Evolutionary conservation across 2,329 filamentous ascomycete genomes (phyloP), one percentile per base, ranked within the genome.

Genomic region (Aspergillus sp.): DNA sequence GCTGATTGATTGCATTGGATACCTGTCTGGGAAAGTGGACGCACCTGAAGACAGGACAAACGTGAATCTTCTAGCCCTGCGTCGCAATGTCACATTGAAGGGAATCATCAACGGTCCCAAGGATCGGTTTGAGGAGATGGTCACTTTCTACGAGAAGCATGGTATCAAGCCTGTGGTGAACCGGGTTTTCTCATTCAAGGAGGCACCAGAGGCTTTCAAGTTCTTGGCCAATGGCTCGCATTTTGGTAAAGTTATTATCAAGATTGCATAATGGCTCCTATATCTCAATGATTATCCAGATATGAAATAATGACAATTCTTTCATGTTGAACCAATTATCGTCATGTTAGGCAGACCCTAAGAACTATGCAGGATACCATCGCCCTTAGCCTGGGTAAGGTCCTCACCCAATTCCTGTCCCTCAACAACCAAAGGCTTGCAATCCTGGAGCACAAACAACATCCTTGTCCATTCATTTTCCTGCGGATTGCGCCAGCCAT

Each of bases 81-180:
- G 75, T 59, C 73, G 79, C 21, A 84, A 78, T 43, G 79, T 83
- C 1, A 84, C 81, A 2, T 65, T 84, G 7, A 83, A 82, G 68
- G 82, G 87, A 0, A 81, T 89, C 6, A 65, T 88, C 27, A 88
- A 88, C 68, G 87, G 87, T 0, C 85, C 87, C 0, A 80, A 79
- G 61, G 82, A 85, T 60, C 73, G 80, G 41, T 82, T 77, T 39
- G 73, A 77, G 61, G 73, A 76, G 55, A 70, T 76, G 69, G 48
- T 72, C 11, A 56, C 43, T 1, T 76, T 75, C 61, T 73, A 71
- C 31, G 69, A 75, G 52, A 58, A 58, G 52, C 69, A 72, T 17
- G 56, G 65, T 50, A 68, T 77, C 21, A 66, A 62, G 9, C 74
- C 74, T 0, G 72, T 85, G 7, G 78, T 86, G 8, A 82, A 86